Evolutionary conservation across 768 basidiomycete species (phyloP), one percentile per base, ranked within the genome.

Genomic region (Podaxis sp.): DNA sequence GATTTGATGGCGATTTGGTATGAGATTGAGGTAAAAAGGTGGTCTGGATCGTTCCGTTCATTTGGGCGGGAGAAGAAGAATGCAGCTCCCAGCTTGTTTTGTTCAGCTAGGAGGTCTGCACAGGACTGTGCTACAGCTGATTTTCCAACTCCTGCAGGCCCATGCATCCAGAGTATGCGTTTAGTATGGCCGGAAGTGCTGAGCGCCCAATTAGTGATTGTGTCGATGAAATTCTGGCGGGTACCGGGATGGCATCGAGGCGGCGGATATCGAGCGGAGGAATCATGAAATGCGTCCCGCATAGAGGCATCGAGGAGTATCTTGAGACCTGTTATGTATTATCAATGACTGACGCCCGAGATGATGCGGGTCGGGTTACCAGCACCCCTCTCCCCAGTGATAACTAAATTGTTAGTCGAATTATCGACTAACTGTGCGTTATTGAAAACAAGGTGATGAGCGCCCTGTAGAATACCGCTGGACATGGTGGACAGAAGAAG

Each of bases 41-140:
- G 20, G 3, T 10, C 7, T 4, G 51, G 41, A 8, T 44, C n/a
- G 10, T 41, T 41, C 11, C 38, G 17, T 10, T 13, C 22, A 13
- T 54, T 53, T 2, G 26, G 26, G 4, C 60, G 38, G 20, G 60
- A 61, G 30, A 61, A 61, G 26, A 53, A 61, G 60, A 61, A 53
- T 4, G 40, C 15, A 4, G 60, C 60, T 5, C 51, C 60, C 2
- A 61, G 40, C 2, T 30, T 20, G 10, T 36, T 20, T 1, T n/a
- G 13, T 10, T 46, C 44, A 20, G 44, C 46, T 4, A 36, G 15
- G 36, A 36, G 8, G 8, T 50, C 48, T 11, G 58, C 48, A 36
- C 46, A 37, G 24, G 58, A 36, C 15, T 50, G 58, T 2, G 48
- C 58, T 11, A 58, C 36, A 2, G 58, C 33, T 2, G 58, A 49